Evolutionary conservation across 2,329 filamentous ascomycete species (phyloP), one percentile per base, ranked within the genome.

Genomic region (Fusarium incarnatum): DNA sequence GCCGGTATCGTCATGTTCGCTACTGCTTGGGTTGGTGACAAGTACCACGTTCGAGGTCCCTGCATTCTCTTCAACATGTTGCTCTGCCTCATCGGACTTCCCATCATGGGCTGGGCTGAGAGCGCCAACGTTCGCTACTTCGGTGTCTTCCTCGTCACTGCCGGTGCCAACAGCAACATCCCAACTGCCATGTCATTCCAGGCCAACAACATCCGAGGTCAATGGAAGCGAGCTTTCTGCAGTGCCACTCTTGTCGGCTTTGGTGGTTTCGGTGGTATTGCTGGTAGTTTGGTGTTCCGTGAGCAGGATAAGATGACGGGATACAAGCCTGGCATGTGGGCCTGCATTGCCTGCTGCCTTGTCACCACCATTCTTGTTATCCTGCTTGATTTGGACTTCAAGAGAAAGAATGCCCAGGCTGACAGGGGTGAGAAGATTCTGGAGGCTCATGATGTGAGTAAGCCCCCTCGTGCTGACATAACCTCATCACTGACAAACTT

Each of bases 151-250:
- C 81, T 94, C 49, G 86, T 89, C n/a, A 91, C 91, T 0, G 91
- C 91, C 1, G 93, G 92, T 10, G 89, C 90, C 68, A 94, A 94
- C 79, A 87, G 90, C 70, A 96, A 96, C 77, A 84, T 95, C 7
- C 93, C 94, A 0, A 85, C 89, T 3, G 84, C 88, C 47, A 88
- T 97, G 83, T 87, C 92, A 0, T 96, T 93, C 81, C 93, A 95
- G 81, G 92, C 92, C 44, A 96, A 95, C 81, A 97, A 97, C 80
- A 91, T 97, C 75, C 89, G 92, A 56, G 93, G 93, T 0, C 93
- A 96, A 81, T 97, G 93, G 92, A 97, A 95, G 82, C 88, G 94
- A 49, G 93, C 93, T 1, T 90, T 96, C 72, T 91, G 89, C 77
- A 92, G 89, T 63, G 92, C 93, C 4, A 91, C 90, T 0, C 85